Percentiles rank a stretch among this genome's conserved stretches.
These are phyloP conservation scores for Ustilago shanxiensis DNA, from an alignment of 1,284 basidiomycete species.

Conservation along the genomic window DNA sequence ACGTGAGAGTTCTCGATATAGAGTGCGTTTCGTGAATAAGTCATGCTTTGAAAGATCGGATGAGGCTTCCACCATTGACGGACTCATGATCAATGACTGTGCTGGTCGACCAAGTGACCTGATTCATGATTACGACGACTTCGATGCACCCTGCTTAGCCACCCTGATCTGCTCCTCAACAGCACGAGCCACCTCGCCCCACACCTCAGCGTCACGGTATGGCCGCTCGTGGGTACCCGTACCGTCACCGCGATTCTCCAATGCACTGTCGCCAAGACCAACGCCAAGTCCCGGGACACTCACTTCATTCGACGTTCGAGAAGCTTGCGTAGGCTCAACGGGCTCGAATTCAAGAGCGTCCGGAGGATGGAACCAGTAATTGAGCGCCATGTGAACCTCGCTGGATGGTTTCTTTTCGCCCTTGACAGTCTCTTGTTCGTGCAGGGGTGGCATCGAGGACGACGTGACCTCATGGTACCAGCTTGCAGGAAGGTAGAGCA, in stretches of 20 bases:
- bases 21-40: not conserved
- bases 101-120: not conserved
- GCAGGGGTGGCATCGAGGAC: slow-evolving; percentile 30
- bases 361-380: slow-evolving; percentile 70
- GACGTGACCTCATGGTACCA: slow-evolving; percentile 70
- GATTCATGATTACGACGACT: slow-evolving; percentile 3
- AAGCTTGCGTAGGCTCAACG: slow-evolving; percentile 17
- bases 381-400: slow-evolving; percentile 67
- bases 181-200: slow-evolving; percentile 56
- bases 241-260: slow-evolving; percentile 27
- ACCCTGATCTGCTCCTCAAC: slow-evolving; percentile 34
- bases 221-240: slow-evolving; percentile 43
- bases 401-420: slow-evolving; percentile 3
- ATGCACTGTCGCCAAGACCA: slow-evolving; percentile 27
- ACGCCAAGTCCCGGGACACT: slow-evolving; percentile 31
- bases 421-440: slow-evolving; percentile 1
- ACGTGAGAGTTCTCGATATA: not conserved
- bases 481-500: slow-evolving; percentile 68
- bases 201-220: slow-evolving; percentile 64
- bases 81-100: no score
- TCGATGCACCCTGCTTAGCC: slow-evolving; percentile 16
- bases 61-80: not conserved
- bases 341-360: slow-evolving; percentile 52
- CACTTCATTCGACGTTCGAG: slow-evolving; percentile 20
- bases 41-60: not conserved